Evolutionary conservation across 257 asterid genomes (phyloP).

Genomic region (Capsicum chinense): DNA sequence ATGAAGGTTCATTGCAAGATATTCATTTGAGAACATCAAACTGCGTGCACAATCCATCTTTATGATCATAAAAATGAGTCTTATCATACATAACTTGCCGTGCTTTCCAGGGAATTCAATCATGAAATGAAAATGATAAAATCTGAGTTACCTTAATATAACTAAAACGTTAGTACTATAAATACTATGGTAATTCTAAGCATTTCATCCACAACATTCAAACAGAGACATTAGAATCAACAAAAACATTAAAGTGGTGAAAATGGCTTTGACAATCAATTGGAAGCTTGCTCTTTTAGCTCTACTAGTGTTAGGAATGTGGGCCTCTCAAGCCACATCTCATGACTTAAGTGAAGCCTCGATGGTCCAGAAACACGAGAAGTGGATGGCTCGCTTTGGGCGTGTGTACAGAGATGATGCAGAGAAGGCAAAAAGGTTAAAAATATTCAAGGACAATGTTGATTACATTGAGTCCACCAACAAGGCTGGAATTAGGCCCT

Average conservation of each 20-base stretch:
- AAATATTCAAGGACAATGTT: conserved; percentile 45
- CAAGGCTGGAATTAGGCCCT: conserved; percentile 29
- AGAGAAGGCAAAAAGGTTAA: conserved; percentile 47
- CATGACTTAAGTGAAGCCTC: conserved; percentile 41
- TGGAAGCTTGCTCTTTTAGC: conserved; percentile 35
- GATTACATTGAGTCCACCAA: conserved; percentile 47
- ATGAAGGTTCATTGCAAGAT: background rate
- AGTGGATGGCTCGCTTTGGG: conserved; percentile 46
- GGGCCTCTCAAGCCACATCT: conserved; percentile 35
- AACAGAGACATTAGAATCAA: background rate
- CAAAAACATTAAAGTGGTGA: background rate
- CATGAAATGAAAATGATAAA: background rate
- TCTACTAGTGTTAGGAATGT: conserved; percentile 35
- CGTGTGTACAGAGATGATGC: conserved; percentile 46
- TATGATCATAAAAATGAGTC: background rate
- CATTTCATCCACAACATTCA: conserved; percentile 28
- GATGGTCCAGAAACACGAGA: conserved; percentile 41
- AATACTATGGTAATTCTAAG: background rate
- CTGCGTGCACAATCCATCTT: background rate
- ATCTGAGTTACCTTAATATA: background rate
- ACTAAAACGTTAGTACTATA: conserved; percentile 9
- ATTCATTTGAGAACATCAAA: background rate
- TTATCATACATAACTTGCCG: background rate
- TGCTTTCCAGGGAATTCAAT: background rate
- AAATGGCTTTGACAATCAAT: conserved; percentile 37